Evolutionary conservation across 2,329 filamentous ascomycete genomes (phyloP).

Genomic region (Paramyrothecium sp.): DNA sequence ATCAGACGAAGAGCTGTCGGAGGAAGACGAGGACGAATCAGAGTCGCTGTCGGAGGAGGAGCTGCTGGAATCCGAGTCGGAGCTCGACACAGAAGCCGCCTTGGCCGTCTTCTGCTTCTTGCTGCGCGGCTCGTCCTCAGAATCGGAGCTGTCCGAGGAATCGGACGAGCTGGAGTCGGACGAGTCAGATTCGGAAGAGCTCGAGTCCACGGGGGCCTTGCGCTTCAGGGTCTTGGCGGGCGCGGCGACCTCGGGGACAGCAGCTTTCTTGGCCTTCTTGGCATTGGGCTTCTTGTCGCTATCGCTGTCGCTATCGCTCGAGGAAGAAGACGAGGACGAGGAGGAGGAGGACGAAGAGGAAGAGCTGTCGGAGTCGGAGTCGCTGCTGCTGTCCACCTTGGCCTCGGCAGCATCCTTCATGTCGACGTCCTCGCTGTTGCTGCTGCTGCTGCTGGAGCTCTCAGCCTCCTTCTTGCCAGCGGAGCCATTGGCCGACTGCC

Average conservation of each 20-base stretch:
- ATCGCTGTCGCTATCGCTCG: slow-evolving; percentile 24
- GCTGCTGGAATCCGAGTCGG: slow-evolving; percentile 24
- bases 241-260: slow-evolving; percentile 16
- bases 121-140: slow-evolving; percentile 44
- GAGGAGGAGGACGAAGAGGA: background rate
- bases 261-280: slow-evolving; percentile 13
- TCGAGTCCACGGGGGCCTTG: slow-evolving; percentile 32
- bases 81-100: slow-evolving; percentile 10
- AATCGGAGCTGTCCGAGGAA: slow-evolving; percentile 38
- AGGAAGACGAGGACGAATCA: slow-evolving; percentile 30
- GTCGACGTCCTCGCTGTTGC: slow-evolving; percentile 38
- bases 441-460: slow-evolving; percentile 29
- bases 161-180: slow-evolving; percentile 24
- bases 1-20: slow-evolving; percentile 37
- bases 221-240: slow-evolving; percentile 32
- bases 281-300: slow-evolving; percentile 10
- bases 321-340: slow-evolving; percentile 8
- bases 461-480: slow-evolving; percentile 17
- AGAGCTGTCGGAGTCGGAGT: slow-evolving; percentile 4
- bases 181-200: slow-evolving; percentile 25
- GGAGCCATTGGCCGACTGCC: slow-evolving; percentile 35
- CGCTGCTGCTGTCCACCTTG: slow-evolving; percentile 31
- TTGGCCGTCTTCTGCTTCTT: slow-evolving; percentile 51
- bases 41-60: slow-evolving; percentile 19
- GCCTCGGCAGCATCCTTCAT: slow-evolving; percentile 40